A percentile compares a stretch with the other conserved stretches of the same genome.
These are phyloP conservation scores for Phyllosticta citrichinensis DNA, from an alignment of 2,329 filamentous ascomycete species.

Conservation along the genomic window DNA sequence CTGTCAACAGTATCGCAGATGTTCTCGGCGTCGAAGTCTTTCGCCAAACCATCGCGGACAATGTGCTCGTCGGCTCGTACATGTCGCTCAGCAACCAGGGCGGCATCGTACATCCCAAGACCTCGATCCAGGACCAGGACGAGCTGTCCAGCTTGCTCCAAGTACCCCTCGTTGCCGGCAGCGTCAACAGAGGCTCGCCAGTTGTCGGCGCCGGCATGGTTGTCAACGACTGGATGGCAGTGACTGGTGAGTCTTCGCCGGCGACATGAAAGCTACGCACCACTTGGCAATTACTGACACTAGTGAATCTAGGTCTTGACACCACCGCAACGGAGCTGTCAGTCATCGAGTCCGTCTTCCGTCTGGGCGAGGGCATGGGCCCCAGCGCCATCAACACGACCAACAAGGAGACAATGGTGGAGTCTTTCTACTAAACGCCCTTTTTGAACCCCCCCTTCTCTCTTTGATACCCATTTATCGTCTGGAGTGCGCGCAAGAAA, in stretches of 20 bases:
- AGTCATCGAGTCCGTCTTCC: conserved; percentile 93
- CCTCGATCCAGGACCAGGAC: conserved; percentile 93
- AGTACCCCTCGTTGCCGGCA: conserved; percentile 89
- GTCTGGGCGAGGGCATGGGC: conserved; percentile 73
- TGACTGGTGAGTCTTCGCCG: conserved; percentile 45
- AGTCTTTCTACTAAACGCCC: conserved; percentile 78
- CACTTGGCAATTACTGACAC: not conserved
- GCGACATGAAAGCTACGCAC: not conserved
- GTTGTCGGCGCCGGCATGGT: conserved; percentile 97
- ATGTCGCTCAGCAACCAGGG: conserved; percentile 95
- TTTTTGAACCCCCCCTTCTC: not conserved
- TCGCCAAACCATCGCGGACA: conserved; percentile 90
- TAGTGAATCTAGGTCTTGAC: conserved; percentile 54
- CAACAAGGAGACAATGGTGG: conserved; percentile 97
- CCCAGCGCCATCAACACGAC: conserved; percentile 69
- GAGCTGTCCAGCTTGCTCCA: conserved; percentile 88
- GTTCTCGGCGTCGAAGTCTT: conserved; percentile 84
- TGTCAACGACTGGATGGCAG: conserved; percentile 94
- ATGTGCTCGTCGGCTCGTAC: conserved; percentile 92
- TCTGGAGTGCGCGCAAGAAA: not conserved
- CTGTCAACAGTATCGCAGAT: conserved; percentile 58
- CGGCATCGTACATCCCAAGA: conserved; percentile 95
- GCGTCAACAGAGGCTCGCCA: conserved; percentile 82
- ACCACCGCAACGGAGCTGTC: conserved; percentile 96
- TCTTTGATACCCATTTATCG: not conserved